phyloP scores from a whole-genome alignment of 352 stramenopile genomes.

The Phytopythium ostracodes region DNA sequence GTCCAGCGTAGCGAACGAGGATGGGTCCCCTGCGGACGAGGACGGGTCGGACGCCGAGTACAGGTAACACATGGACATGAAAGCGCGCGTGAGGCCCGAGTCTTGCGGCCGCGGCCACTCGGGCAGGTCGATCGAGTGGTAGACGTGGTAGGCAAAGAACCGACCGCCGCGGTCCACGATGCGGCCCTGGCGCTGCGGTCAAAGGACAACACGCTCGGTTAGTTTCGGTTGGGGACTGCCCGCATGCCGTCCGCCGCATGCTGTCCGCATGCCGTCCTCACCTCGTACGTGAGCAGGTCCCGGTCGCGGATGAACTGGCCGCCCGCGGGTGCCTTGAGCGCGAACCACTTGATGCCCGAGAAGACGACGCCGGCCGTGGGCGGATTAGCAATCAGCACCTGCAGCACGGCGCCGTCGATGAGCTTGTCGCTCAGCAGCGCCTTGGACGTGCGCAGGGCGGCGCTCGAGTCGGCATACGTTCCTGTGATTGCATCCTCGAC shows the following conservation, averaged over 20 bases:
- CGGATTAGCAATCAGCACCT: conserved; percentile 50
- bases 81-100: conserved; percentile 27
- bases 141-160: conserved; percentile 57
- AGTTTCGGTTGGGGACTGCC: no score
- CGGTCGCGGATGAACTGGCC: conserved; percentile 45
- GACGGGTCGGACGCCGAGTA: conserved; percentile 32
- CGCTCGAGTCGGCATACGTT: conserved; percentile 46
- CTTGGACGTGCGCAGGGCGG: conserved; percentile 42
- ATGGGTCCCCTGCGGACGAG: conserved; percentile 4
- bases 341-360: conserved; percentile 62
- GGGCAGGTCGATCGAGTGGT: conserved; percentile 58
- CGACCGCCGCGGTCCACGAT: conserved; percentile 49
- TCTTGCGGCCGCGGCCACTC: conserved; percentile 36
- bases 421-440: conserved; percentile 44
- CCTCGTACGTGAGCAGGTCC: conserved; percentile 46
- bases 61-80: conserved; percentile 58
- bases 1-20: conserved; percentile 23
- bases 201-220: no score
- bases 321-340: conserved; percentile 32
- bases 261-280: not conserved
- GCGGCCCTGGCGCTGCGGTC: conserved; percentile 39
- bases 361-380: conserved; percentile 47
- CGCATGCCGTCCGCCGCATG: no score
- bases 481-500: conserved; percentile 53
- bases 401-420: conserved; percentile 48